Evolutionary conservation across 305 asterid species (phyloP).

Genomic region (Rubia occidens): DNA sequence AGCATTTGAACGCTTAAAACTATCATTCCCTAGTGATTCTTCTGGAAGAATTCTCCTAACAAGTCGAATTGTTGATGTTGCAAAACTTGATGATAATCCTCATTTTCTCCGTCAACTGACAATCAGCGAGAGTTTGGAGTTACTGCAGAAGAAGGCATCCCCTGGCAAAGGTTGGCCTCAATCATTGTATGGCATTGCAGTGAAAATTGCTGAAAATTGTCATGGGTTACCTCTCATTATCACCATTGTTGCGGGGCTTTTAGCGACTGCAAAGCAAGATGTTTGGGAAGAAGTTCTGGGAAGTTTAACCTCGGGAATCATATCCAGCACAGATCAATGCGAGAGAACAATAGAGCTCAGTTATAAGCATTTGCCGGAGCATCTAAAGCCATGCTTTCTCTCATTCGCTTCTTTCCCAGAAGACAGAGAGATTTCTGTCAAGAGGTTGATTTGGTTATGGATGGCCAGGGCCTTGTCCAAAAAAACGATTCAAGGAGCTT

Average conservation of each 20-base stretch:
- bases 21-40: background rate
- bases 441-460: background rate
- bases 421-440: background rate
- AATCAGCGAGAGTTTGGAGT: background rate
- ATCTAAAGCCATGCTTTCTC: background rate
- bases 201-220: background rate
- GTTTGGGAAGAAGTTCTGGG: background rate
- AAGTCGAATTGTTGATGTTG: background rate
- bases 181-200: background rate
- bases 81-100: background rate
- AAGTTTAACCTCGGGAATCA: background rate
- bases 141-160: background rate
- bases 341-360: background rate
- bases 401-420: background rate
- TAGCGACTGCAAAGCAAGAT: background rate
- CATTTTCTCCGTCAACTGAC: background rate
- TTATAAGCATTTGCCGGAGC: background rate
- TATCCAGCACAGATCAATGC: background rate
- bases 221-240: background rate
- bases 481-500: background rate
- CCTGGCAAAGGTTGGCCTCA: background rate
- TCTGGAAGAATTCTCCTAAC: background rate
- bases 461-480: background rate
- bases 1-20: background rate
- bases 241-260: background rate